Conservation (phyloP, 192 early-diverging fungal genomes). For the Umbelopsis vinacea region DNA sequence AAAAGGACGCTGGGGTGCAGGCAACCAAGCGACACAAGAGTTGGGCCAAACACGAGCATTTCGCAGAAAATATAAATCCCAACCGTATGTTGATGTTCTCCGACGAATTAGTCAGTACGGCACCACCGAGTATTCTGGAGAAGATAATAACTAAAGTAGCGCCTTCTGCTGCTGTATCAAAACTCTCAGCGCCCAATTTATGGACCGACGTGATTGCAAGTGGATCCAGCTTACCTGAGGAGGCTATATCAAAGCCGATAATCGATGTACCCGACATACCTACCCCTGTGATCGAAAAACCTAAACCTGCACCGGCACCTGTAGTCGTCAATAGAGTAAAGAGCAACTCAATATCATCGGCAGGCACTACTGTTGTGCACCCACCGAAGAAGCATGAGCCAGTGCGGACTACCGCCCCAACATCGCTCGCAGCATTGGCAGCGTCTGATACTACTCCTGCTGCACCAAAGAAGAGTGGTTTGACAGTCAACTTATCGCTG, state of each 20-base stretch:
- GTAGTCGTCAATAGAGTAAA: neutral
- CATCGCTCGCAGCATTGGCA: constrained; percentile 27
- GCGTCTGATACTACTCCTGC: constrained; percentile 29
- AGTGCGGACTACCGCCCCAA: constrained; percentile 25
- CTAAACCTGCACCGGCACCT: neutral
- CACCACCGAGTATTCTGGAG: constrained; percentile 21
- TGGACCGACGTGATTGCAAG: constrained; percentile 27
- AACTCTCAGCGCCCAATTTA: constrained; percentile 37
- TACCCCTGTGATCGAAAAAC: neutral
- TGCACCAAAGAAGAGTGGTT: constrained; percentile 21
- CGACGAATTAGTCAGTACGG: constrained; percentile 15
- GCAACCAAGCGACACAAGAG: constrained; percentile 18
- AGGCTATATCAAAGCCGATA: neutral
- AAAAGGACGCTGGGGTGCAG: constrained; percentile 10
- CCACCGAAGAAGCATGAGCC: constrained; percentile 4
- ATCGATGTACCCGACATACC: neutral
- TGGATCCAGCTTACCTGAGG: constrained; percentile 10
- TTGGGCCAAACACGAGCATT: constrained; percentile 1
- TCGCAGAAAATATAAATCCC: neutral
- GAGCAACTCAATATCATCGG: constrained; percentile 17
- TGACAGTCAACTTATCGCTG: constrained; percentile 26
- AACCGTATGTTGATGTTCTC: constrained; percentile 10
- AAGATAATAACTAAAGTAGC: constrained; percentile 30
- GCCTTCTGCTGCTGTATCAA: constrained; percentile 30
- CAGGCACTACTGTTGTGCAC: neutral